Percentiles rank a stretch among this genome's conserved stretches.
Evolutionary conservation across 2,329 filamentous ascomycete species (phyloP).

Genomic region (Teratosphaeria zuluensis): DNA sequence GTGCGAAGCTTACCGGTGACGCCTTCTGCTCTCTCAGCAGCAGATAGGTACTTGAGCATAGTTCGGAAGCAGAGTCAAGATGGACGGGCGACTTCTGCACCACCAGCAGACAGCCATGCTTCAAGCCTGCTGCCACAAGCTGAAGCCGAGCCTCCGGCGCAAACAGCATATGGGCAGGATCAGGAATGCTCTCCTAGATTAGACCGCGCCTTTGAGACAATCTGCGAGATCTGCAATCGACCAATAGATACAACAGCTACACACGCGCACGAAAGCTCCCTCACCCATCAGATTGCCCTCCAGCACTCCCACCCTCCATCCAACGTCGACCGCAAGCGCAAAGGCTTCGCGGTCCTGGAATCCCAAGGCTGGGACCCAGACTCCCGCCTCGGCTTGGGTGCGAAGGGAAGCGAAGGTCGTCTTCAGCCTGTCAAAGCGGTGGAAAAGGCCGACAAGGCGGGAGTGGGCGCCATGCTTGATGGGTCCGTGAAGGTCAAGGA

Average conservation of each 20-base stretch:
- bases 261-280: constrained; percentile 47
- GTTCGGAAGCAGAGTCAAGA: constrained; percentile 43
- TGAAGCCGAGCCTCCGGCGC: neutral
- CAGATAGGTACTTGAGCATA: constrained; percentile 57
- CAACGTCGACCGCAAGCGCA: constrained; percentile 57
- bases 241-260: constrained; percentile 17
- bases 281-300: constrained; percentile 63
- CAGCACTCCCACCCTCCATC: constrained; percentile 63
- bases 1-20: constrained; percentile 8
- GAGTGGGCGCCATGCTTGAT: constrained; percentile 50
- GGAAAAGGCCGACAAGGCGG: constrained; percentile 64
- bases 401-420: constrained; percentile 53
- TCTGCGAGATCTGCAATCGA: constrained; percentile 28
- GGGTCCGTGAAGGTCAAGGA: constrained; percentile 30
- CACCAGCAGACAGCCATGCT: neutral
- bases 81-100: neutral
- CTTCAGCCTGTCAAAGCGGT: constrained; percentile 64
- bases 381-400: constrained; percentile 60
- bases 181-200: neutral
- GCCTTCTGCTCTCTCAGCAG: constrained; percentile 17
- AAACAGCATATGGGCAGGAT: neutral
- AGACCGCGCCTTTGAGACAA: constrained; percentile 6
- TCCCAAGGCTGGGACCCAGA: constrained; percentile 69
- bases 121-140: neutral
- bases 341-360: constrained; percentile 58